phyloP scores from a whole-genome alignment of 352 stramenopile species.

The Hyaloperonospora brassicae region DNA sequence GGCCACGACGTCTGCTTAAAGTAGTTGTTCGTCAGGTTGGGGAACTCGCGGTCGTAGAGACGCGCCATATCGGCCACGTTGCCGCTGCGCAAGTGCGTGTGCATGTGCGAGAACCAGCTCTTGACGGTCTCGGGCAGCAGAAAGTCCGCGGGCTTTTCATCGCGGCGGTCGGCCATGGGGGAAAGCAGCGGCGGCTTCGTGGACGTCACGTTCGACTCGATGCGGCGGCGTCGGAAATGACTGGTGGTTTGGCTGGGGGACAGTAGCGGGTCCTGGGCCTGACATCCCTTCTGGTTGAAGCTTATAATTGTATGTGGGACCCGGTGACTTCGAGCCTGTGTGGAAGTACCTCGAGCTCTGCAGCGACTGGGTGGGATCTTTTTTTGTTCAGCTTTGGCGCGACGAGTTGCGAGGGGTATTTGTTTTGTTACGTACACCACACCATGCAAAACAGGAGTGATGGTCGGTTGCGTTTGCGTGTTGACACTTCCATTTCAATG shows the following conservation, averaged over 20 bases:
- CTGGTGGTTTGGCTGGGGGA: conserved; percentile 34
- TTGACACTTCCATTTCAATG: too few relatives aligned
- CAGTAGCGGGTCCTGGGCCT: conserved; percentile 19
- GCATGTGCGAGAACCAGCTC: conserved; percentile 84
- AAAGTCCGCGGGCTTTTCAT: conserved; percentile 84
- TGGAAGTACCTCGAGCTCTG: too few relatives aligned
- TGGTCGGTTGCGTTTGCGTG: too few relatives aligned
- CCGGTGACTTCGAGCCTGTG: too few relatives aligned
- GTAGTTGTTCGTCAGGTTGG: conserved; percentile 88
- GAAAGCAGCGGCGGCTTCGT: conserved; percentile 8
- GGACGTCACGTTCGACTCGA: neutral
- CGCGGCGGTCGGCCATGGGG: conserved; percentile 50
- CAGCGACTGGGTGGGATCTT: too few relatives aligned
- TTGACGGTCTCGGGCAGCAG: conserved; percentile 82
- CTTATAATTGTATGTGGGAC: conserved; percentile 16
- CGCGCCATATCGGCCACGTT: conserved; percentile 78
- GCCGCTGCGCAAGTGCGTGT: conserved; percentile 76
- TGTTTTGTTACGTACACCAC: too few relatives aligned
- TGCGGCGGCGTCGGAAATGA: conserved; percentile 27
- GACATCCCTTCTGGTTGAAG: conserved; percentile 18
- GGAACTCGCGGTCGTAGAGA: conserved; percentile 85
- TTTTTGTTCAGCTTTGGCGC: too few relatives aligned
- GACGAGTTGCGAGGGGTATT: too few relatives aligned
- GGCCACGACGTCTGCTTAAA: conserved; percentile 94
- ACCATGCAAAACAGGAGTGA: too few relatives aligned